Evolutionary conservation across 2,329 filamentous ascomycete genomes (phyloP), one percentile per base, ranked within the genome.

Genomic region (Fusarium pseudograminearum): DNA sequence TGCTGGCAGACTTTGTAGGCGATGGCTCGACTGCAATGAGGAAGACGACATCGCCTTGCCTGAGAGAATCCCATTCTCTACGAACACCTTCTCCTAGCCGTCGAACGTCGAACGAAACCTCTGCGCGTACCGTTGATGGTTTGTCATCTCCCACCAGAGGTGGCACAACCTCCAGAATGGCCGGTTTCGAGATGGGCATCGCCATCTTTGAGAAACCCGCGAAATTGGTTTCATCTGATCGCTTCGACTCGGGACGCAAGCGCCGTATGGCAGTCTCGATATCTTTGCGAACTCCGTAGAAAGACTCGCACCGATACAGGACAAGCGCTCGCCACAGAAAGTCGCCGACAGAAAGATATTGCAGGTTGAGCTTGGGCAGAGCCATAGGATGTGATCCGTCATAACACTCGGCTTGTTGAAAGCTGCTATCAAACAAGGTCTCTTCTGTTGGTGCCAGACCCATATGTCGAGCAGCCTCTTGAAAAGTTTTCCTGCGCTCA

Each of bases 271-370:
- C 89, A 48, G 93, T 88, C 77, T 97, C 93, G 60, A 99, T 89
- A 77, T 99, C 93, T 75, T 94, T 95, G 46, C 94, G 89, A 63
- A 99, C 95, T 64, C 93, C 93, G 78, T 97, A 98, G 78, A 98
- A 98, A 0, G 95, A 88, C 79, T 99, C 96, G 61, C 91, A 92
- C 41, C 95, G 90, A 77, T 97, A 96, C 11, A 99, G 83, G 16
- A 97, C 86, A 74, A 98, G 91, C 0, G 95, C 94, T 67, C 97
- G 89, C 94, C 94, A 99, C n/a, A 99, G 82, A 74, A 99, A 99
- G 79, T 99, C 96, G 4, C 94, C 94, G 52, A 97, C 89, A 4
- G 94, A 97, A 16, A 99, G 85, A 79, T 99, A 99, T 76, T 99
- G 96, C 30, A 99, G 83, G 73, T 98, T 99, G 46, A 98, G 82